Conservation (phyloP, 2,329 filamentous ascomycete species). For the Colletotrichum sp. region DNA sequence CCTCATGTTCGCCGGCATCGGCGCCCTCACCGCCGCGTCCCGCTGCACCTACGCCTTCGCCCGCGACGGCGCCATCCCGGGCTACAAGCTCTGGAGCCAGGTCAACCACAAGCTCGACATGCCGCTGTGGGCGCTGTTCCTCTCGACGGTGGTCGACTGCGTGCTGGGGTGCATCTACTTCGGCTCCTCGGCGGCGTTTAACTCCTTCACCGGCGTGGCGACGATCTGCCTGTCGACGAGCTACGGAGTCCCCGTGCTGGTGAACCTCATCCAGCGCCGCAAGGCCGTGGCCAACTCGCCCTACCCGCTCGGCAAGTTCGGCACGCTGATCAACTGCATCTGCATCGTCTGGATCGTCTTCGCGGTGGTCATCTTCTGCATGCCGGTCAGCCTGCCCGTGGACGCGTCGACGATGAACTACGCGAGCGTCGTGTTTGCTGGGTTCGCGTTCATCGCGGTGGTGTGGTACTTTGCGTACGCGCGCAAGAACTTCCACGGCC, state of each 20-base stretch:
- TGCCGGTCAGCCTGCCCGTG: conserved; percentile 69
- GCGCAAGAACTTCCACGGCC: conserved; percentile 67
- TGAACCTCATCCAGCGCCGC: conserved; percentile 71
- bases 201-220: conserved; percentile 79
- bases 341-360: conserved; percentile 75
- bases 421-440: conserved; percentile 68
- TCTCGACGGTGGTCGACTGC: conserved; percentile 72
- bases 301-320: conserved; percentile 72
- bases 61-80: conserved; percentile 75
- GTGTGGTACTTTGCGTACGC: conserved; percentile 68
- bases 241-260: conserved; percentile 77
- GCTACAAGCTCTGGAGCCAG: conserved; percentile 67
- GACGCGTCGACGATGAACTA: conserved; percentile 66
- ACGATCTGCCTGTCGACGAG: conserved; percentile 79
- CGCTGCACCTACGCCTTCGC: conserved; percentile 80
- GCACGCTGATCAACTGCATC: conserved; percentile 68
- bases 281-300: conserved; percentile 67
- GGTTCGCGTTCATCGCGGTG: conserved; percentile 63
- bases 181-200: conserved; percentile 77
- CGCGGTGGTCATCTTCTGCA: conserved; percentile 75
- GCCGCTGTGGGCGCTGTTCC: conserved; percentile 70
- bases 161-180: conserved; percentile 81
- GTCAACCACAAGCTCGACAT: conserved; percentile 71
- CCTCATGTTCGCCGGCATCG: conserved; percentile 76
- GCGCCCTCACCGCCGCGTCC: conserved; percentile 74